Base-by-base conservation (phyloP, 2,329 filamentous ascomycete species). In the Cryphonectria nitschkei region DNA sequence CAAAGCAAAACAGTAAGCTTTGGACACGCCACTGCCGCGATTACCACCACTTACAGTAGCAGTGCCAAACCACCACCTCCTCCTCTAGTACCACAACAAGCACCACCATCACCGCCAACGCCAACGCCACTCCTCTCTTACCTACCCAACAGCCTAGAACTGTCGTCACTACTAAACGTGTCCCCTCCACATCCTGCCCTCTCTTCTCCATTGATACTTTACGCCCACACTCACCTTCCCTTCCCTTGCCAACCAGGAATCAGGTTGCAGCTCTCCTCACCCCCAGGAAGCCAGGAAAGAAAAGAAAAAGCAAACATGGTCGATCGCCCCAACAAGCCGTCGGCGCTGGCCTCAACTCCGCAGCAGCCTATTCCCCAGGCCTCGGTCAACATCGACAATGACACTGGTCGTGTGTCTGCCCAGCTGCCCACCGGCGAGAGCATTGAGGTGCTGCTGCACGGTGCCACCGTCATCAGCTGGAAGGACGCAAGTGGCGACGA, bases 391-490 rank as follows among this genome's bases (percentile, higher is more conserved):
- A 90, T 95, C 77, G 88, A 90, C 39, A 87, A 93, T 76, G 89
- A 89, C 78, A 90, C 90, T 81, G 87, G 88, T 72, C 89, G 89
- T 72, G 91, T 98, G 67, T 88, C 88, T n/a, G 95, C 95, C 46
- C 87, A 87, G 41, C 88, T 98, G 60, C 93, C 94, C 54, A 92
- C 93, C 0, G 95, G 95, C 75, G 95, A 98, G 83, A 93, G 89
- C 69, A 89, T 97, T 75, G 90, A 94, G 74, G 86, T 99, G 52
- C 86, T 97, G 72, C 89, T 98, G n/a, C 93, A 93, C 78, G 96
- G 96, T 71, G 96, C 96, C 14, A 98, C 95, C 0, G 92, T 99
- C 64, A 90, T 93, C 71, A 96, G 92, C 81, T 99, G 96, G 96
- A 97, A 96, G 85, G 91, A 92, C 78, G 88, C 90, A 71, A 85